phyloP scores from a whole-genome alignment of 1,284 basidiomycete genomes.

The Tilletiopsis washingtonensis region DNA sequence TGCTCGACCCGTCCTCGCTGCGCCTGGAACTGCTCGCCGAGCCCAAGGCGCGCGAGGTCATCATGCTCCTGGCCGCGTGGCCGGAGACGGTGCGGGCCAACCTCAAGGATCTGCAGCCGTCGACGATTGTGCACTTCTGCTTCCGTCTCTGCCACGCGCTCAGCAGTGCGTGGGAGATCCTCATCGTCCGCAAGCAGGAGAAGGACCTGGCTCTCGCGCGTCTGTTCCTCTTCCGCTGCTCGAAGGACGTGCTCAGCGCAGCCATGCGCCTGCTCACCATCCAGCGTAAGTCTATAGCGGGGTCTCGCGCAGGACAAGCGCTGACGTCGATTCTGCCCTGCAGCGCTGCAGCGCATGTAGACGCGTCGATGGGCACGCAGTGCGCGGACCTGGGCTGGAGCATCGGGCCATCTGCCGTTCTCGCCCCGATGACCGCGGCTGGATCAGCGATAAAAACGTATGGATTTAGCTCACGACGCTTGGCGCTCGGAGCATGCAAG shows the following conservation, averaged over 20 bases:
- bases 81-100: constrained; percentile 83
- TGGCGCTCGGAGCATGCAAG: no score
- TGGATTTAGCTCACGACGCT: no score
- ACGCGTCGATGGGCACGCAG: background rate
- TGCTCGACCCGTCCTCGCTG: constrained; percentile 57
- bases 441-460: no score
- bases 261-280: constrained; percentile 80
- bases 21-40: constrained; percentile 61
- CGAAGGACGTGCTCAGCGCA: constrained; percentile 75
- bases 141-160: constrained; percentile 73
- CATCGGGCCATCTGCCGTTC: no score
- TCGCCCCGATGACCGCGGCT: no score
- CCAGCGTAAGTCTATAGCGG: constrained; percentile 41
- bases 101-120: constrained; percentile 77
- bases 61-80: constrained; percentile 77
- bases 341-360: background rate
- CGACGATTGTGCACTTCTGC: constrained; percentile 71
- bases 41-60: constrained; percentile 75
- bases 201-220: constrained; percentile 69
- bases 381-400: no score
- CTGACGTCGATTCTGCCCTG: background rate
- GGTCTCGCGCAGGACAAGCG: background rate
- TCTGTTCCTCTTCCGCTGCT: constrained; percentile 80
- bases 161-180: constrained; percentile 77
- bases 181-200: constrained; percentile 70